Conservation (phyloP, 2,329 filamentous ascomycete species). For the Paecilomyces fulvus region DNA sequence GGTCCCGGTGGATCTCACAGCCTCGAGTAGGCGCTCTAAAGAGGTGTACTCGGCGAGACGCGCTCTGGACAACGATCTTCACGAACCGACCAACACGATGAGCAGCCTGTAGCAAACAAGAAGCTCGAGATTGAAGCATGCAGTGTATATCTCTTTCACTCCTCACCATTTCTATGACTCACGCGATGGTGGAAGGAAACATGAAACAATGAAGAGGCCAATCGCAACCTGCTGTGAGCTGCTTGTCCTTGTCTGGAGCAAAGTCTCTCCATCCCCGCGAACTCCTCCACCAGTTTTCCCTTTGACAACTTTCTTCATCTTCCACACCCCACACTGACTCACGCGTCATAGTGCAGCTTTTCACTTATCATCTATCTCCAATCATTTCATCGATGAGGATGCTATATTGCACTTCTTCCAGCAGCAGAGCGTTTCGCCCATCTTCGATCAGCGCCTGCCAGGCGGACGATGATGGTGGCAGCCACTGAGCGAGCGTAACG, state of each 20-base stretch:
- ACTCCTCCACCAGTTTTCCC: not conserved
- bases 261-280: not conserved
- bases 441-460: not conserved
- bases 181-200: not conserved
- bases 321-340: constrained; percentile 1
- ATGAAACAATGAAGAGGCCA: not conserved
- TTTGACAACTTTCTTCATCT: not conserved
- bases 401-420: not conserved
- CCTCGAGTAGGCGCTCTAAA: not conserved
- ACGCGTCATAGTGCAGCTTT: constrained; percentile 2
- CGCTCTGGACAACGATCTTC: not conserved
- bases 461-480: constrained; percentile 4
- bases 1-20: not conserved
- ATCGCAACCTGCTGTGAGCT: not conserved
- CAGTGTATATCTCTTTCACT: not conserved
- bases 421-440: not conserved
- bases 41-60: not conserved
- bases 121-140: not conserved
- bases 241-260: not conserved
- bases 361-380: not conserved
- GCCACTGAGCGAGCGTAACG: constrained; percentile 16
- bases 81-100: not conserved
- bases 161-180: not conserved
- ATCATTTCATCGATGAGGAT: not conserved
- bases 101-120: not conserved